phyloP scores from a whole-genome alignment of 108 stramenopile species.

The Licmophora abbreviata region DNA sequence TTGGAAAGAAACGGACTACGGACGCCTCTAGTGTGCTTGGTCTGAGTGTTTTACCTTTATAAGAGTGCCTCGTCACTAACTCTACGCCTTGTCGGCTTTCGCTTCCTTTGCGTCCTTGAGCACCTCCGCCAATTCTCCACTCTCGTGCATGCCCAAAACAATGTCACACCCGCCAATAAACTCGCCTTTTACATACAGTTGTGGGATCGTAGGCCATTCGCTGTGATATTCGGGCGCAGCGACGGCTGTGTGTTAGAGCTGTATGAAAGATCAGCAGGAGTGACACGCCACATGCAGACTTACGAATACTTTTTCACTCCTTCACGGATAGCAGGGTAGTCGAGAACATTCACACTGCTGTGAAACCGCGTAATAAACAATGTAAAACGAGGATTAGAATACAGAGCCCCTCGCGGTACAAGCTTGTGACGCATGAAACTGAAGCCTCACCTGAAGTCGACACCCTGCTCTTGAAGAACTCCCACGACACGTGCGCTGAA shows the following conservation, averaged over 20 bases:
- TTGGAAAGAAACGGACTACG: conserved; percentile 6
- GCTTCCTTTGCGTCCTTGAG: conserved; percentile 43
- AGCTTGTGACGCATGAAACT: too few relatives aligned
- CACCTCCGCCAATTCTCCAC: conserved; percentile 83
- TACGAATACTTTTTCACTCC: conserved; percentile 88
- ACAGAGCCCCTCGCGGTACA: too few relatives aligned
- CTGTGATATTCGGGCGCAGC: background rate
- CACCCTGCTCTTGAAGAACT: conserved; percentile 80
- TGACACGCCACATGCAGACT: background rate
- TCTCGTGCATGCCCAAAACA: conserved; percentile 82
- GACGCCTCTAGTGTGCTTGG: conserved; percentile 5
- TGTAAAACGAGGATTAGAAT: too few relatives aligned
- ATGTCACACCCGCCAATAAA: conserved; percentile 98
- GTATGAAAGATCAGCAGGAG: conserved; percentile 4
- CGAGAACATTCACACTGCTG: conserved; percentile 96
- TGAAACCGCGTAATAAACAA: too few relatives aligned
- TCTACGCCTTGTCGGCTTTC: too few relatives aligned
- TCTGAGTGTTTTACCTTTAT: conserved; percentile 17
- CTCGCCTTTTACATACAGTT: conserved; percentile 94
- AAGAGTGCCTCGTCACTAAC: too few relatives aligned
- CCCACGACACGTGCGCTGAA: conserved; percentile 89
- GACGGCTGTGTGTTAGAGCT: conserved; percentile 6
- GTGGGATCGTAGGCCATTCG: conserved; percentile 91
- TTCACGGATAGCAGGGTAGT: conserved; percentile 92
- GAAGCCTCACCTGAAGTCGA: conserved; percentile 93